Evolutionary conservation across 371 early-diverging fungal genomes (phyloP).

Genomic region (Scutellospora calospora): DNA sequence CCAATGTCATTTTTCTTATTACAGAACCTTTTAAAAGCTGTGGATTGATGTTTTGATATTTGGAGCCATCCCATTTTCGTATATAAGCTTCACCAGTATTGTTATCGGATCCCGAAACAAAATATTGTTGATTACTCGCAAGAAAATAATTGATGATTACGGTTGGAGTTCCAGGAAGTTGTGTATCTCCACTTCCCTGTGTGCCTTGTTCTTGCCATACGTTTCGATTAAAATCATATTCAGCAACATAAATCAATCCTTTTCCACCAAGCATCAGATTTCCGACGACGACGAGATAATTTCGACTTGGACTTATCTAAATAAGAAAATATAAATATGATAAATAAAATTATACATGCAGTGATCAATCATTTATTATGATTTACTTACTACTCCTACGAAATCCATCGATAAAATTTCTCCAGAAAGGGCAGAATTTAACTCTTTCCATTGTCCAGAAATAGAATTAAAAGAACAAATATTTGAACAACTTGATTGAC

Average conservation of each 20-base stretch:
- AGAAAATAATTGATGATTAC: conserved; percentile 53
- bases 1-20: neutral
- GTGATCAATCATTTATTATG: no score
- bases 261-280: conserved; percentile 57
- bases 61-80: conserved; percentile 56
- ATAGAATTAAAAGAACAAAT: conserved; percentile 56
- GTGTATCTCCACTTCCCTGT: conserved; percentile 43
- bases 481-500: conserved; percentile 54
- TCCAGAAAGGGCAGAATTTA: conserved; percentile 55
- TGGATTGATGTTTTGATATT: conserved; percentile 46
- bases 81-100: conserved; percentile 46
- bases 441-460: conserved; percentile 42
- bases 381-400: conserved; percentile 52
- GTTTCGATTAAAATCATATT: conserved; percentile 58
- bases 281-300: conserved; percentile 59
- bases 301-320: conserved; percentile 44
- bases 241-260: conserved; percentile 52
- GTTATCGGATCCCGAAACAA: conserved; percentile 53
- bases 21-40: neutral
- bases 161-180: conserved; percentile 55
- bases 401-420: conserved; percentile 61
- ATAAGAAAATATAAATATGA: neutral
- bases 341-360: neutral
- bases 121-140: conserved; percentile 47
- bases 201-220: conserved; percentile 60